Conservation (phyloP, 257 asterid genomes). For the Solanum commersonii region DNA sequence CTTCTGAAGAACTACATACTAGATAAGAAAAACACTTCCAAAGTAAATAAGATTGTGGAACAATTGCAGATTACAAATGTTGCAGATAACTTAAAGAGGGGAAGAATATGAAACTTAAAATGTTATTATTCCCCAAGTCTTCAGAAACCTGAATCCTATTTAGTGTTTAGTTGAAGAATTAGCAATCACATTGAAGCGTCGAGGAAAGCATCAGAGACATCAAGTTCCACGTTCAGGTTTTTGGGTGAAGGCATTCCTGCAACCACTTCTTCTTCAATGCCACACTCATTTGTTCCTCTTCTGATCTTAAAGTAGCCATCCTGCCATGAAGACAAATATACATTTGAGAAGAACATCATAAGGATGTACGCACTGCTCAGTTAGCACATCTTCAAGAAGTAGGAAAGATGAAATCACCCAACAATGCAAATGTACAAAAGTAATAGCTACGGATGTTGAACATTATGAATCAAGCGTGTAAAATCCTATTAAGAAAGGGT, state of each 20-base stretch:
- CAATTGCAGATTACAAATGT: not conserved
- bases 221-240: slow-evolving; percentile 30
- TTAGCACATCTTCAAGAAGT: not conserved
- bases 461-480: not conserved
- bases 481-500: not conserved
- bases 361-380: not conserved
- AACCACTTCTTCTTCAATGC: slow-evolving; percentile 67
- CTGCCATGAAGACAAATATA: slow-evolving; percentile 25
- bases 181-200: slow-evolving; percentile 36
- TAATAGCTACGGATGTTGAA: not conserved
- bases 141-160: not conserved
- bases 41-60: not conserved
- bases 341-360: not conserved
- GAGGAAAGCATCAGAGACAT: slow-evolving; percentile 12
- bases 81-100: not conserved
- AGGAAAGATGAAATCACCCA: not conserved
- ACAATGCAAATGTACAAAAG: not conserved
- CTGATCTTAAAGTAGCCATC: slow-evolving; percentile 86
- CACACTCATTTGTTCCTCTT: slow-evolving; percentile 92
- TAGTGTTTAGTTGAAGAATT: not conserved
- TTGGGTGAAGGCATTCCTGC: slow-evolving; percentile 76
- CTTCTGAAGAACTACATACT: not conserved
- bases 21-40: not conserved
- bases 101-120: not conserved
- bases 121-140: not conserved